Evolutionary conservation across 169 alveolate genomes (phyloP).

Genomic region (Plasmodium gaboni): DNA sequence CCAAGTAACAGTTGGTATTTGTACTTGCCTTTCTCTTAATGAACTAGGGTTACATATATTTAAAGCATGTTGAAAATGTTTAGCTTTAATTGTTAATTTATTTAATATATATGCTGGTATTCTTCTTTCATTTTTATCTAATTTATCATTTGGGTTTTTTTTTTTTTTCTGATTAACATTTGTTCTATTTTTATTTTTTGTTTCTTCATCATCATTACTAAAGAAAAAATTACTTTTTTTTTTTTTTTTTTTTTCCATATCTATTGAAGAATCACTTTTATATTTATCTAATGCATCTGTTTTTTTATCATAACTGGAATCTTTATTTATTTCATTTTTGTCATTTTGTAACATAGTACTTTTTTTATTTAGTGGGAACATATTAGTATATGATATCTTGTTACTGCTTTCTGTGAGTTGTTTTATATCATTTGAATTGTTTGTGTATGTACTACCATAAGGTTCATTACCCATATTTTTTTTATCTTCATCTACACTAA

Average conservation of each 20-base stretch:
- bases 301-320: background rate
- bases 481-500: slow-evolving; percentile 13
- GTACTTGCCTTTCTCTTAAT: slow-evolving; percentile 93
- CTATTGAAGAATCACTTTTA: background rate
- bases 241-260: background rate
- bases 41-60: slow-evolving; percentile 93
- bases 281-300: background rate
- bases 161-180: background rate
- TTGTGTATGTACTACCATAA: background rate
- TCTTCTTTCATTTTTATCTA: slow-evolving; percentile 16
- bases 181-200: background rate
- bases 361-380: background rate
- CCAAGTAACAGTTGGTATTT: slow-evolving; percentile 96
- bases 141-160: background rate
- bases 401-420: background rate
- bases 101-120: slow-evolving; percentile 80
- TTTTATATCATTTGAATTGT: background rate
- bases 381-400: background rate
- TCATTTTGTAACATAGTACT: background rate
- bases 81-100: slow-evolving; percentile 82
- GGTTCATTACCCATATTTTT: background rate
- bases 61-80: slow-evolving; percentile 90
- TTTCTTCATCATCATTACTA: background rate
- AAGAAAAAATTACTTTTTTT: background rate
- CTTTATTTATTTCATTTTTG: background rate